phyloP scores from a whole-genome alignment of 805 yeast species.

The Cyberlindnera mississippiensis region DNA sequence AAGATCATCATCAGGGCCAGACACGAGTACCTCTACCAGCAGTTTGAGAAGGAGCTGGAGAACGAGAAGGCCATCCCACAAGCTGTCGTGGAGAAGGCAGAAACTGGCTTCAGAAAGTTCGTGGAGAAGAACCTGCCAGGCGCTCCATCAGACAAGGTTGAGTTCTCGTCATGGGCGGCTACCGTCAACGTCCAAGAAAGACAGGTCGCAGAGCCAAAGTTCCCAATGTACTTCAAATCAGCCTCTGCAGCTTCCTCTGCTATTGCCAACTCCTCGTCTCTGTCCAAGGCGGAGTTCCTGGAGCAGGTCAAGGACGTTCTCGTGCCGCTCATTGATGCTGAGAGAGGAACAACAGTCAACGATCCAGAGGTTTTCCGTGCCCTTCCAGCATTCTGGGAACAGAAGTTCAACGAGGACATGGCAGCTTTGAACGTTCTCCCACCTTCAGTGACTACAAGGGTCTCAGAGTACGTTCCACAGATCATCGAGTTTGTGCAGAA shows the following conservation, averaged over 20 bases:
- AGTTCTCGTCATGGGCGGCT: slow-evolving; percentile 49
- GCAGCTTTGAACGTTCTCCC: slow-evolving; percentile 74
- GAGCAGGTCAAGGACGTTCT: slow-evolving; percentile 65
- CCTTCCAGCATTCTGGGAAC: slow-evolving; percentile 88
- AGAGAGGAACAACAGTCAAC: slow-evolving; percentile 69
- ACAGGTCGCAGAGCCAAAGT: slow-evolving; percentile 66
- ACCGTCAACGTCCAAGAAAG: slow-evolving; percentile 46
- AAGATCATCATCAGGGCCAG: slow-evolving; percentile 94
- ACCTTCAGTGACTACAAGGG: slow-evolving; percentile 85
- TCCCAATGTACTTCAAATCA: slow-evolving; percentile 78
- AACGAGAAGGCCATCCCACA: slow-evolving; percentile 24
- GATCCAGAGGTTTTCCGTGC: slow-evolving; percentile 82
- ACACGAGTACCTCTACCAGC: slow-evolving; percentile 74
- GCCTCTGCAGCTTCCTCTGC: slow-evolving; percentile 48
- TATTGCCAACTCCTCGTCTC: slow-evolving; percentile 28
- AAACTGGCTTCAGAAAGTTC: slow-evolving; percentile 45
- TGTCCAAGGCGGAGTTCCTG: slow-evolving; percentile 39
- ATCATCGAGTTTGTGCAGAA: slow-evolving; percentile 73
- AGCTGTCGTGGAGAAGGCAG: slow-evolving; percentile 37
- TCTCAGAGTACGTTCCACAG: slow-evolving; percentile 93
- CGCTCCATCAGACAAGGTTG: slow-evolving; percentile 30
- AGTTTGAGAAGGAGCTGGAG: slow-evolving; percentile 39
- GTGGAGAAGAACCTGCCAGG: slow-evolving; percentile 53
- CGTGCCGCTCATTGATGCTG: slow-evolving; percentile 66
- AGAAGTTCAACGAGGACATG: slow-evolving; percentile 84